These are phyloP conservation scores for Fusarium beomiforme DNA, from an alignment of 2,329 filamentous ascomycete genomes.

Conservation along the genomic window DNA sequence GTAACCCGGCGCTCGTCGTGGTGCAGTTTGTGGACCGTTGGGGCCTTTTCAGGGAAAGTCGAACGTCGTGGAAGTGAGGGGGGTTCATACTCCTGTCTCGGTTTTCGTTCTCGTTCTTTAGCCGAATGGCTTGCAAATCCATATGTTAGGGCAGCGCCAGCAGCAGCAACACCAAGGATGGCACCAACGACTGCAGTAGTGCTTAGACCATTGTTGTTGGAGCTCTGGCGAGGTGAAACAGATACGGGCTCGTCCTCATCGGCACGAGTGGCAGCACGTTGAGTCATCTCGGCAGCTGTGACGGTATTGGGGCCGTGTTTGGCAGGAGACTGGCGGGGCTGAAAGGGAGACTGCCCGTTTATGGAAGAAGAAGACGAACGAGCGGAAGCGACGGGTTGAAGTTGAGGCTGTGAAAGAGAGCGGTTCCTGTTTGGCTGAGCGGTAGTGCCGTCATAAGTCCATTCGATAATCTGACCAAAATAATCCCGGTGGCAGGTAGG, in stretches of 20 bases:
- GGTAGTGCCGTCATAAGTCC: conserved; percentile 58
- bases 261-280: conserved; percentile 31
- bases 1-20: conserved; percentile 31
- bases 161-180: conserved; percentile 82
- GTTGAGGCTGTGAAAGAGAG: conserved; percentile 38
- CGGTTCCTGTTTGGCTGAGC: conserved; percentile 25
- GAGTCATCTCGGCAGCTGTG: conserved; percentile 38
- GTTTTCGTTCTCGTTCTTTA: conserved; percentile 56
- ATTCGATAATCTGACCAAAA: conserved; percentile 57
- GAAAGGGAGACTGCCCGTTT: conserved; percentile 33
- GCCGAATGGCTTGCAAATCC: conserved; percentile 66
- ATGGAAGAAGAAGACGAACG: conserved; percentile 37
- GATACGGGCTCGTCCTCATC: conserved; percentile 35
- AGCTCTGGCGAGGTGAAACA: conserved; percentile 48
- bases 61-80: conserved; percentile 55
- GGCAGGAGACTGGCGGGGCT: conserved; percentile 29
- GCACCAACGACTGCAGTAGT: conserved; percentile 77
- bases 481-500: conserved; percentile 47
- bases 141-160: conserved; percentile 72
- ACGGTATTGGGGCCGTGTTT: conserved; percentile 36
- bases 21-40: conserved; percentile 39
- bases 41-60: conserved; percentile 57
- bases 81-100: conserved; percentile 54
- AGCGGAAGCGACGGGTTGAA: conserved; percentile 27
- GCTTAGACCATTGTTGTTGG: conserved; percentile 56